phyloP scores from a whole-genome alignment of 768 basidiomycete species.

The Roridomyces roridus region DNA sequence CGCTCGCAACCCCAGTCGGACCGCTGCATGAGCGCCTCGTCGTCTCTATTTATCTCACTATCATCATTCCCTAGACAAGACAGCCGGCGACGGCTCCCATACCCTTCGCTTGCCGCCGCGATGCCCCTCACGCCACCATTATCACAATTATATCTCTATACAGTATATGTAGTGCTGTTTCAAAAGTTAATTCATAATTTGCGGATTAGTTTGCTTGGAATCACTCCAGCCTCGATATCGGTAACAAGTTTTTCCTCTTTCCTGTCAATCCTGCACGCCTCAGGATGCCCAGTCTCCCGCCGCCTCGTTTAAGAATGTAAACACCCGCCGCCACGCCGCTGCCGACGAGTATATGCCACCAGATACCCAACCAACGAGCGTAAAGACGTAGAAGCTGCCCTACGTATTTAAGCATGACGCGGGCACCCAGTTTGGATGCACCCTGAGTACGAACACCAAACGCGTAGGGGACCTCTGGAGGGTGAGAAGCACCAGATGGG shows the following conservation, averaged over 20 bases:
- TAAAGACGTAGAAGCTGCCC: background rate
- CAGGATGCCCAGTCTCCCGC: background rate
- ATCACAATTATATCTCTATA: too few species aligned
- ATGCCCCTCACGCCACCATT: too few species aligned
- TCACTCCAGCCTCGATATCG: background rate
- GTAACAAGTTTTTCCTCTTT: too few species aligned
- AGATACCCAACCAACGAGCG: background rate
- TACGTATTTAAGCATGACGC: background rate
- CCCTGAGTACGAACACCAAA: constrained; percentile 10
- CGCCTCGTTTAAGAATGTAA: background rate
- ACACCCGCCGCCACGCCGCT: background rate
- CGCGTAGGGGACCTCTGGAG: constrained; percentile 7
- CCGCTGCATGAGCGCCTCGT: constrained; percentile 39
- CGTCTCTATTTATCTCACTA: too few species aligned
- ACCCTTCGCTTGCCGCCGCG: too few species aligned
- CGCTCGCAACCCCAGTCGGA: constrained; percentile 75
- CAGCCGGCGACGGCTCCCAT: too few species aligned
- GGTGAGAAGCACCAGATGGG: background rate
- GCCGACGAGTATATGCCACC: constrained; percentile 4
- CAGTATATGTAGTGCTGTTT: too few species aligned
- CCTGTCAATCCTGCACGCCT: too few species aligned
- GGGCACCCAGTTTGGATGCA: constrained; percentile 8
- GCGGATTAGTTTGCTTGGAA: background rate
- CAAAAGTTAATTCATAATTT: too few species aligned
- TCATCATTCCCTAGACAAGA: too few species aligned